A percentile compares a stretch with the other conserved stretches of the same genome.
phyloP scores from a whole-genome alignment of 257 asterid species.

The Penstemon newberryi region DNA sequence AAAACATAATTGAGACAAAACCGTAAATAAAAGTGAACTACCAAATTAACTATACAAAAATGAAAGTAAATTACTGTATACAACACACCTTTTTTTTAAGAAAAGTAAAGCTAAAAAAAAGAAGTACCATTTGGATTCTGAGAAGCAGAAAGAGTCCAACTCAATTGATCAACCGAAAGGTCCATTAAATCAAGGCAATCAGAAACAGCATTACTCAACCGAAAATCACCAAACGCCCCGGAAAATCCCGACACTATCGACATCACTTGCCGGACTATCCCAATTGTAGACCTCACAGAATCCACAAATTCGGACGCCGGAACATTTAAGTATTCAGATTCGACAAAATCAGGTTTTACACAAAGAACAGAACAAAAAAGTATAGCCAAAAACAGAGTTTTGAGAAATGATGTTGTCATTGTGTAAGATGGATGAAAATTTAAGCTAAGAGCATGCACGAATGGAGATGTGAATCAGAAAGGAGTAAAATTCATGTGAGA shows the following conservation, averaged over 20 bases:
- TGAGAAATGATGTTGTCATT: conserved; percentile 18
- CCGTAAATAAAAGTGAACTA: too few species aligned
- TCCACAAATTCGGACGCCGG: conserved; percentile 57
- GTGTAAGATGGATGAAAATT: background rate
- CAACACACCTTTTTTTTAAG: too few species aligned
- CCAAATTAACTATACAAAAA: too few species aligned
- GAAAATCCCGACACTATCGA: conserved; percentile 46
- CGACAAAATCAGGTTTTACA: conserved; percentile 23
- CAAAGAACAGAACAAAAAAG: conserved; percentile 25
- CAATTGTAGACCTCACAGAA: conserved; percentile 46
- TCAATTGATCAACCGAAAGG: conserved; percentile 59
- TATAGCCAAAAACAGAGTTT: conserved; percentile 17
- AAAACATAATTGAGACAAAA: too few species aligned
- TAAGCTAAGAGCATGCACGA: background rate
- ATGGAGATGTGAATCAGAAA: background rate
- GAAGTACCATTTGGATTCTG: conserved; percentile 48
- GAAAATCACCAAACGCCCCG: conserved; percentile 47
- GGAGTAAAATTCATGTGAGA: background rate
- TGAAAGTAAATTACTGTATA: too few species aligned
- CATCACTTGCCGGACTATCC: conserved; percentile 46
- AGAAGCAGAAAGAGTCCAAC: conserved; percentile 53
- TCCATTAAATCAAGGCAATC: conserved; percentile 82
- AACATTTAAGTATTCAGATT: conserved; percentile 48
- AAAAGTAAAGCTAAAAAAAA: too few species aligned
- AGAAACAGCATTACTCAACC: conserved; percentile 58